Evolutionary conservation across 495 filamentous ascomycete genomes (phyloP).

Genomic region (Lophiostoma macrostomum): DNA sequence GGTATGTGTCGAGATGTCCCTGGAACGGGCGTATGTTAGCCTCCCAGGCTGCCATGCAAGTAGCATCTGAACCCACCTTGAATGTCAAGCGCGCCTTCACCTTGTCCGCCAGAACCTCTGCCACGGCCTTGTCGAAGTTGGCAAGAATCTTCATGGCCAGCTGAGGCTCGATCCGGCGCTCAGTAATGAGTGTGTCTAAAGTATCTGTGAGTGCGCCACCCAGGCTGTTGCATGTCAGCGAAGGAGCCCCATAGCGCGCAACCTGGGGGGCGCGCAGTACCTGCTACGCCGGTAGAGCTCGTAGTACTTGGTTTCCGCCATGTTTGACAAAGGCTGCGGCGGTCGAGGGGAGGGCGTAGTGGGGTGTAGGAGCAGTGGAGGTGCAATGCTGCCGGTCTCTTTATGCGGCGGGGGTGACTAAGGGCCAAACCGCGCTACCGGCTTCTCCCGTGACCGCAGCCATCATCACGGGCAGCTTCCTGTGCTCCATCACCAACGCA

Average conservation of each 20-base stretch:
- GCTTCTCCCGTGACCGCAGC: constrained; percentile 14
- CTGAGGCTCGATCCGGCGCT: constrained; percentile 91
- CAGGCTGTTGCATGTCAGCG: constrained; percentile 59
- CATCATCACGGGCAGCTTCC: constrained; percentile 19
- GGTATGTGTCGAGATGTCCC: constrained; percentile 98
- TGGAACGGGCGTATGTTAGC: constrained; percentile 41
- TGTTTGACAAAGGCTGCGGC: constrained; percentile 18
- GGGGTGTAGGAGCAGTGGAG: constrained; percentile 19
- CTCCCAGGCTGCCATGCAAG: not conserved
- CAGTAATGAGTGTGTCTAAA: constrained; percentile 91
- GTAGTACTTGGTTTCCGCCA: constrained; percentile 60
- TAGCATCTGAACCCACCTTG: constrained; percentile 62
- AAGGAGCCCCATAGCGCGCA: not conserved
- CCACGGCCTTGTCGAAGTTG: constrained; percentile 86
- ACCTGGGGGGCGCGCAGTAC: constrained; percentile 49
- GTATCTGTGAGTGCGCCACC: constrained; percentile 90
- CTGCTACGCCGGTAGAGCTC: constrained; percentile 97
- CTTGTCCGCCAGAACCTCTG: constrained; percentile 82
- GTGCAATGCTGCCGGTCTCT: not conserved
- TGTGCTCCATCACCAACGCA: constrained; percentile 1
- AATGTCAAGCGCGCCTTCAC: constrained; percentile 89
- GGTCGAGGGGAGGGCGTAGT: not conserved
- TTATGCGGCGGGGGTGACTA: constrained; percentile 3
- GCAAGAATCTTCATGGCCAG: constrained; percentile 95
- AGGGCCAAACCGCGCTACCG: constrained; percentile 13